Evolutionary conservation across 225 moss, liverwort and hornwort species (phyloP).

Genomic region (Physcomitrellopsis africana): DNA sequence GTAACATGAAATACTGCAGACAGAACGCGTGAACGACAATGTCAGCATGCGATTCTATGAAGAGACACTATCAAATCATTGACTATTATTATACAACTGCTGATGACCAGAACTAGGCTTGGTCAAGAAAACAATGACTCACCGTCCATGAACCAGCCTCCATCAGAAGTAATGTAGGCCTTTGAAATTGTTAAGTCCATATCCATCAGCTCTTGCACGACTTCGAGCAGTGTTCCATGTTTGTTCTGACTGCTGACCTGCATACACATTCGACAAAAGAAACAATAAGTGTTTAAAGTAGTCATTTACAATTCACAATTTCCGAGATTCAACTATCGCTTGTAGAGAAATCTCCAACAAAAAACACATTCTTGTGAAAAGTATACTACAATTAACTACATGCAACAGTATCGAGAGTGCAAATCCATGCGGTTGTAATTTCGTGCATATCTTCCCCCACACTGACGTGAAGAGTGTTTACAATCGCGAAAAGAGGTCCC

Average conservation of each 20-base stretch:
- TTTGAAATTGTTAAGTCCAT: slow-evolving; percentile 55
- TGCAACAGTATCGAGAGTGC: no score
- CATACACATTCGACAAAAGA: neutral
- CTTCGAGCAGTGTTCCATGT: slow-evolving; percentile 56
- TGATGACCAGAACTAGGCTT: slow-evolving; percentile 16
- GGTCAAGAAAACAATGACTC: slow-evolving; percentile 12
- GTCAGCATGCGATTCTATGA: slow-evolving; percentile 19
- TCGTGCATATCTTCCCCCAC: no score
- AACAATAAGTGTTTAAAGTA: slow-evolving; percentile 20
- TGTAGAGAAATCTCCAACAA: no score
- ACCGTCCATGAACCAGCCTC: slow-evolving; percentile 71
- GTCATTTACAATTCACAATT: no score
- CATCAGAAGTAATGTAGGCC: slow-evolving; percentile 59
- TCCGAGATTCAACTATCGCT: no score
- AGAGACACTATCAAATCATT: neutral
- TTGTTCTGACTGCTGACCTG: slow-evolving; percentile 65
- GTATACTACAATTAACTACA: no score
- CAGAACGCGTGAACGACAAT: slow-evolving; percentile 17
- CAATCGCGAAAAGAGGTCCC: neutral
- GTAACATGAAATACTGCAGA: slow-evolving; percentile 88
- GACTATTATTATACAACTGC: neutral
- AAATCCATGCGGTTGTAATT: no score
- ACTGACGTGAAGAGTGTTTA: neutral
- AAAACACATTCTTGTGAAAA: no score
- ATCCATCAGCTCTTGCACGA: slow-evolving; percentile 62